Evolutionary conservation across 352 stramenopile species (phyloP), one percentile per base, ranked within the genome.

Genomic region (Phytopythium cucurbitacearum): DNA sequence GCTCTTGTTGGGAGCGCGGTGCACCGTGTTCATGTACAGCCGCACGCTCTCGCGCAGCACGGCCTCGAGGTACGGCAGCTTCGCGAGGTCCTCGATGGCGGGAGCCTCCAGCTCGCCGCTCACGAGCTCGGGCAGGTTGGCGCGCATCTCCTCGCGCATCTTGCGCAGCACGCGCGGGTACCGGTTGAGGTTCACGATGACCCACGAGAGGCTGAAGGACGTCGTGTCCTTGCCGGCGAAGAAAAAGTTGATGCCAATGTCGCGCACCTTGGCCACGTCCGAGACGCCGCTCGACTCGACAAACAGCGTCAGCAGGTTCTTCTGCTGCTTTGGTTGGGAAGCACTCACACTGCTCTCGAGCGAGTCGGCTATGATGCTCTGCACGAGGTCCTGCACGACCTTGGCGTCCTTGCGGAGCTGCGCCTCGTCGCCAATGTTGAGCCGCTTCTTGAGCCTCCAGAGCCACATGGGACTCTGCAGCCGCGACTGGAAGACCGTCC

Each of bases 221-320:
- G 82, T 90, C 6, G 83, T 94, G 51, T 89, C 80, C 5, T 83
- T 72, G 10, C 80, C 78, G 5, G 67, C 76, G 10, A 85, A 59
- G 48, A 96, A 80, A 52, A 94, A 89, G 48, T 81, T 92, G 35
- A 90, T 64, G 13, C 78, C 69, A 38, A 89, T 77, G 65, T 94
- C 77, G 9, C 75, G 80, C 5, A 91, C 44, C 39, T 68, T 57
- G 15, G 40, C 45, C 7, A 59, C 40, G 5, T 66, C 54, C 11
- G 63, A 52, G 41, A 67, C 57, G 38, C 49, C 59, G 40, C 56
- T 40, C 0, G 59, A 48, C 4, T 61, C 52, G 9, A 83, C 50
- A 32, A 86, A 85, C 15, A 86, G 58, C 9, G 56, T 69, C 15
- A 85, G 62, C 16, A 88, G 51, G 48, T 87, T 71, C 36, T 62